phyloP scores from a whole-genome alignment of 1,284 basidiomycete species.

The Melampsora americana region DNA sequence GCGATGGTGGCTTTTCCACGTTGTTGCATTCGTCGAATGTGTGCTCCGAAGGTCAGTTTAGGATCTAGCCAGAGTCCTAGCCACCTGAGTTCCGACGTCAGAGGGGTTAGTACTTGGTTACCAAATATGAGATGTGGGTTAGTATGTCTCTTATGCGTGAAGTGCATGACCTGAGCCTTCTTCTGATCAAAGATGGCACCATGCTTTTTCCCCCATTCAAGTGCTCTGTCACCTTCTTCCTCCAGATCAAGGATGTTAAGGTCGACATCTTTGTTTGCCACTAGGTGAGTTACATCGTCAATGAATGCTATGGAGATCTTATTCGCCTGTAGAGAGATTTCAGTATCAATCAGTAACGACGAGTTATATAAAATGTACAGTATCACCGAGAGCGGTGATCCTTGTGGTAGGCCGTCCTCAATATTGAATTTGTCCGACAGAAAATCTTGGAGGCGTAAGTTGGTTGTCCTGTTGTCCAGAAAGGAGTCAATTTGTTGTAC shows the following conservation, averaged over 20 bases:
- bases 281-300: constrained; percentile 20
- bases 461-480: constrained; percentile 2
- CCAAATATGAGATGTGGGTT: neutral
- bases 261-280: neutral
- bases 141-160: neutral
- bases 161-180: constrained; percentile 8
- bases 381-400: constrained; percentile 12
- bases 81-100: neutral
- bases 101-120: neutral
- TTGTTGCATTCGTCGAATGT: neutral
- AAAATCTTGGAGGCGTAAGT: neutral
- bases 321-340: neutral
- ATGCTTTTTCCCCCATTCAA: neutral
- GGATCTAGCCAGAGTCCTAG: neutral
- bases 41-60: neutral
- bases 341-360: neutral
- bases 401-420: constrained; percentile 8
- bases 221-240: neutral
- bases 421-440: neutral
- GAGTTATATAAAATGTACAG: constrained; percentile 26
- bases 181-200: constrained; percentile 4
- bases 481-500: neutral
- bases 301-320: constrained; percentile 15
- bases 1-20: neutral
- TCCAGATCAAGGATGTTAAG: neutral